Evolutionary conservation across 78 protist genomes (phyloP).

Genomic region (Dictyostelium brefeldianum): DNA sequence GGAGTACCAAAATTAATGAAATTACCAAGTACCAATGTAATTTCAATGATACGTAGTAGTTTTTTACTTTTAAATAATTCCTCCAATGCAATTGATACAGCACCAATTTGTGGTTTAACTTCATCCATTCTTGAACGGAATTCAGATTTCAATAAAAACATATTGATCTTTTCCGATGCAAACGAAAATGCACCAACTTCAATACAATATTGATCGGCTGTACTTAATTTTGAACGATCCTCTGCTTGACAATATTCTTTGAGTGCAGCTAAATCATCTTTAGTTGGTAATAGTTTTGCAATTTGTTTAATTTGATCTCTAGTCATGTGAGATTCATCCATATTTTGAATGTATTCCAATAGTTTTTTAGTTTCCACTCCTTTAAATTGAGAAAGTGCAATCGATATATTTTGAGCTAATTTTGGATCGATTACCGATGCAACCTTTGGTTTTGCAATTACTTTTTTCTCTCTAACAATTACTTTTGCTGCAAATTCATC

Average conservation of each 20-base stretch:
- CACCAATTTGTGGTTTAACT: conserved; percentile 64
- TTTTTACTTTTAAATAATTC: conserved; percentile 45
- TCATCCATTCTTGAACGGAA: conserved; percentile 16
- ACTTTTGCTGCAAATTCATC: conserved; percentile 74
- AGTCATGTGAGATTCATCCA: conserved; percentile 34
- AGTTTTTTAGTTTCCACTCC: background rate
- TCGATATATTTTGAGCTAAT: conserved; percentile 53
- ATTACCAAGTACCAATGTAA: conserved; percentile 70
- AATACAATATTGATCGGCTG: conserved; percentile 70
- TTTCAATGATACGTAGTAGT: conserved; percentile 48
- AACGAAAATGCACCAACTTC: conserved; percentile 58
- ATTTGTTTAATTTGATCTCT: conserved; percentile 64
- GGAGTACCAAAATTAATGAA: conserved; percentile 80
- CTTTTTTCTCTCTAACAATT: conserved; percentile 53
- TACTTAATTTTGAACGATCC: conserved; percentile 50
- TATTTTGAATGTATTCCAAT: background rate
- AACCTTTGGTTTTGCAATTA: background rate
- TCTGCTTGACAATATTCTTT: conserved; percentile 29
- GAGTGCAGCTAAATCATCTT: conserved; percentile 50
- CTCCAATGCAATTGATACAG: conserved; percentile 48
- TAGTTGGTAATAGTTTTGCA: conserved; percentile 51
- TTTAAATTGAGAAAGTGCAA: conserved; percentile 69
- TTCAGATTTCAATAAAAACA: conserved; percentile 38
- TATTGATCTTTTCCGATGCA: conserved; percentile 29
- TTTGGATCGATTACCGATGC: conserved; percentile 57